Evolutionary conservation across 768 basidiomycete genomes (phyloP).

Genomic region (Amanita pseudoporphyria): DNA sequence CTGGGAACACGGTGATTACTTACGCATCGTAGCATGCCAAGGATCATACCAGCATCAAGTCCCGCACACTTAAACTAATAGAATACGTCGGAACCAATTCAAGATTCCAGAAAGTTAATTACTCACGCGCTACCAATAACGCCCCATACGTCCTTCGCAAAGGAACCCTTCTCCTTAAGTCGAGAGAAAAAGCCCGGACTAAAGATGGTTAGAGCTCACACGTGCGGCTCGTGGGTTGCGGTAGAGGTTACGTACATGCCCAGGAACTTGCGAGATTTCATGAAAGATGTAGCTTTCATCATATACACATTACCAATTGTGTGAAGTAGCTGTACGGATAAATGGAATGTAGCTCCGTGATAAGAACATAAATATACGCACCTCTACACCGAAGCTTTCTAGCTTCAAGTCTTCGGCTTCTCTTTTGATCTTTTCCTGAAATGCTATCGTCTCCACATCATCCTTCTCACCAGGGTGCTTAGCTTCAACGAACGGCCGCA

Average conservation of each 20-base stretch:
- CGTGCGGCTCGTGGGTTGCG: conserved; percentile 1
- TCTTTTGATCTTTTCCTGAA: conserved; percentile 62
- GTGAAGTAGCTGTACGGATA: conserved; percentile 55
- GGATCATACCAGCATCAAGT: conserved; percentile 51
- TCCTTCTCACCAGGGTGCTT: conserved; percentile 69
- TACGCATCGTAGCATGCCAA: neutral
- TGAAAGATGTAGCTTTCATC: conserved; percentile 83
- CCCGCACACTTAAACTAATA: conserved; percentile 58
- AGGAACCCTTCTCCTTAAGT: conserved; percentile 86
- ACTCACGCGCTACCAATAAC: conserved; percentile 92
- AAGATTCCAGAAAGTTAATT: neutral
- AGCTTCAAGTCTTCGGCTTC: conserved; percentile 95
- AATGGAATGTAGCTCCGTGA: neutral
- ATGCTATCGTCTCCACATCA: conserved; percentile 76
- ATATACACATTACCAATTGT: conserved; percentile 89
- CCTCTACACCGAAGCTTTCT: conserved; percentile 97
- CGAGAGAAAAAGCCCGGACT: conserved; percentile 89
- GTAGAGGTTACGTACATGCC: conserved; percentile 55
- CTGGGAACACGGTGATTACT: conserved; percentile 21
- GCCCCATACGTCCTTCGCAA: conserved; percentile 96
- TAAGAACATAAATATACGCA: conserved; percentile 23
- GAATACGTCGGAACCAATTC: conserved; percentile 5
- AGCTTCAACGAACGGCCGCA: conserved; percentile 89
- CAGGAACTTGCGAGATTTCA: conserved; percentile 87
- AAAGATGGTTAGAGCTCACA: conserved; percentile 5